Percentiles rank a stretch among this genome's conserved stretches.
Conservation (phyloP, 164 flowering plant species). For the Brasenia schreberi region DNA sequence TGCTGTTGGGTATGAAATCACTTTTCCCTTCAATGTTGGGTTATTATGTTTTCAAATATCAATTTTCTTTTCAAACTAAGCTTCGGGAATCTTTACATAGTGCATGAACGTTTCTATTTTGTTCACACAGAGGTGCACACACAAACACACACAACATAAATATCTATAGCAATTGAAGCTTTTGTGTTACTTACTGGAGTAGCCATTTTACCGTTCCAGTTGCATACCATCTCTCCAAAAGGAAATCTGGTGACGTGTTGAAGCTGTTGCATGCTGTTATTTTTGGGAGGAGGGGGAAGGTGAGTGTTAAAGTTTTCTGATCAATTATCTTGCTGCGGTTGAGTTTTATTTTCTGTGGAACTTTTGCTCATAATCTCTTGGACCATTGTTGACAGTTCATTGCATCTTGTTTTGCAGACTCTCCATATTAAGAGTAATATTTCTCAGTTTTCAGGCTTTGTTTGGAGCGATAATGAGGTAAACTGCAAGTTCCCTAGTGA, state of each 20-base stretch:
- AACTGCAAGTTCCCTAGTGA: background rate
- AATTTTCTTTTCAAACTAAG: too few species aligned
- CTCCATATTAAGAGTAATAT: constrained; percentile 55
- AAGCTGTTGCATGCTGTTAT: constrained; percentile 63
- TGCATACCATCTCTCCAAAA: constrained; percentile 62
- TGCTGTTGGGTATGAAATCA: too few species aligned
- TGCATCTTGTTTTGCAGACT: constrained; percentile 37
- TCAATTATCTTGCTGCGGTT: background rate
- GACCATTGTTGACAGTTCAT: too few species aligned
- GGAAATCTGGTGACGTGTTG: constrained; percentile 50
- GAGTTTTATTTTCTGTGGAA: background rate
- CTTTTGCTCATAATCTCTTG: too few species aligned
- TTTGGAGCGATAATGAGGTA: constrained; percentile 88
- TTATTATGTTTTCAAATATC: too few species aligned
- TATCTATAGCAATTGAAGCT: background rate
- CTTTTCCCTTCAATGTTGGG: too few species aligned
- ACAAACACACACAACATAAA: too few species aligned
- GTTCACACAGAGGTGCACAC: too few species aligned
- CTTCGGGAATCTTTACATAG: too few species aligned
- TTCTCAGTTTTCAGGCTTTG: constrained; percentile 84
- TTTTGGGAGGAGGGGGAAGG: constrained; percentile 87
- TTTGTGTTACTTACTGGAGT: background rate
- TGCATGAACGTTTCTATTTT: too few species aligned
- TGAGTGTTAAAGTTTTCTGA: constrained; percentile 5
- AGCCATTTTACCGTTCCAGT: constrained; percentile 19